Percentiles rank a stretch among this genome's conserved stretches.
Conservation (phyloP, 2,329 filamentous ascomycete genomes). For the Microsporum audouinii region DNA sequence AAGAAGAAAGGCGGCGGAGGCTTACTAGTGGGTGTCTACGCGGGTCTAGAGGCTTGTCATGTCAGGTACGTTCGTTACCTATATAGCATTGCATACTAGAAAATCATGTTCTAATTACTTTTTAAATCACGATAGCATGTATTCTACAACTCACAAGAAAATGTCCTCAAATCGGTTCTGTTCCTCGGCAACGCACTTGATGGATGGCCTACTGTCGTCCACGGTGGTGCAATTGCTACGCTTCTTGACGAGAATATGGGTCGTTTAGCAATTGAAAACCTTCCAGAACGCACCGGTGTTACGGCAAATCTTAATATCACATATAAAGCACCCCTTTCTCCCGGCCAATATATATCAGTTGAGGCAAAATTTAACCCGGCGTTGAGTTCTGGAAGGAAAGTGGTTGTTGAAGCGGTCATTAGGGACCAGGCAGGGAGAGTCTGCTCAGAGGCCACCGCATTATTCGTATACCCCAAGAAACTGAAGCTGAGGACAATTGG, state of each 20-base stretch:
- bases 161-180: conserved; percentile 52
- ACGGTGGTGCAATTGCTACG: conserved; percentile 60
- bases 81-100: neutral
- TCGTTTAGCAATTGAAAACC: conserved; percentile 45
- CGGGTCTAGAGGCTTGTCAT: conserved; percentile 30
- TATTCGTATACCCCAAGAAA: conserved; percentile 49
- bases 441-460: conserved; percentile 47
- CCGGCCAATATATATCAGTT: conserved; percentile 54
- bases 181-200: conserved; percentile 54
- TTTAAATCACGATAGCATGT: conserved; percentile 39
- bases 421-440: conserved; percentile 39
- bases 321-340: conserved; percentile 51
- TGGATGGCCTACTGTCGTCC: conserved; percentile 61
- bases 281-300: conserved; percentile 42
- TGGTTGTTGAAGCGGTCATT: conserved; percentile 26
- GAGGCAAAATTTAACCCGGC: conserved; percentile 34
- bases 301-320: conserved; percentile 48
- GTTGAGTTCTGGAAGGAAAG: conserved; percentile 30
- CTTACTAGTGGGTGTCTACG: conserved; percentile 31
- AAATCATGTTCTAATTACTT: neutral
- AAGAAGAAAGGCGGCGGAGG: conserved; percentile 24
- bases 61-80: conserved; percentile 27
- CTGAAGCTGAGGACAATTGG: conserved; percentile 32
- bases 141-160: conserved; percentile 50
- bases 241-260: conserved; percentile 58